phyloP scores from a whole-genome alignment of 805 yeast species.

The Starmerella geochares region DNA sequence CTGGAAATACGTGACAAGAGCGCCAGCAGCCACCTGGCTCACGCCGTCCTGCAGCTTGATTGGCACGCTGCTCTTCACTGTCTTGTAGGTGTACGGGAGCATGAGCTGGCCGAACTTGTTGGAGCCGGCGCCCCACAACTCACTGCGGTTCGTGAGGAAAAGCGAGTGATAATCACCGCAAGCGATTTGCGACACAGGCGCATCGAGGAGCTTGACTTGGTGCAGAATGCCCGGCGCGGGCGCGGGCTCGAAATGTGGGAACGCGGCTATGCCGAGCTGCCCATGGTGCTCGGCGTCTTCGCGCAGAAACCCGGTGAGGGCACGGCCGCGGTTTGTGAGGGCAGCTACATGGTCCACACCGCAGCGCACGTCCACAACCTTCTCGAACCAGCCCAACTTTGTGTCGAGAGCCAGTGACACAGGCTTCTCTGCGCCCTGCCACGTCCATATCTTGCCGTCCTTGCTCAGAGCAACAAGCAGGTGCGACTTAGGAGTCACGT shows the following conservation, averaged over 20 bases:
- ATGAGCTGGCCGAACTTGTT: conserved; percentile 83
- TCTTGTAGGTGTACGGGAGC: conserved; percentile 50
- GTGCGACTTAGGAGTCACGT: conserved; percentile 10
- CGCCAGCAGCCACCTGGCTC: conserved; percentile 53
- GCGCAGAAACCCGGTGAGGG: conserved; percentile 39
- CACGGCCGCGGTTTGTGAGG: conserved; percentile 48
- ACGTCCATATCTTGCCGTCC: conserved; percentile 33
- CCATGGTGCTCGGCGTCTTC: conserved; percentile 41
- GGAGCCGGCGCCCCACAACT: conserved; percentile 76
- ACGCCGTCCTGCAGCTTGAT: conserved; percentile 37
- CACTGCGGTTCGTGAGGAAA: conserved; percentile 56
- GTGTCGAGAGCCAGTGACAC: conserved; percentile 4
- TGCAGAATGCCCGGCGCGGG: conserved; percentile 42
- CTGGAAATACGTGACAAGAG: conserved; percentile 48
- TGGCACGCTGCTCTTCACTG: conserved; percentile 66
- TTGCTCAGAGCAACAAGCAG: conserved; percentile 30
- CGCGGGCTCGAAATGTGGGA: conserved; percentile 52
- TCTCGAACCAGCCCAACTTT: conserved; percentile 38
- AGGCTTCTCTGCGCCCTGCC: conserved; percentile 12
- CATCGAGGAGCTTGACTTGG: conserved; percentile 51
- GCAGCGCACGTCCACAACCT: conserved; percentile 41
- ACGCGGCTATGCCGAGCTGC: conserved; percentile 72
- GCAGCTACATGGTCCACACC: conserved; percentile 67
- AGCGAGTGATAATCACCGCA: conserved; percentile 66
- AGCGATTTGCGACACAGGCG: conserved; percentile 49